A percentile compares a stretch with the other conserved stretches of the same genome.
phyloP scores from a whole-genome alignment of 176 grass and related monocot species.

The Secale cereale region DNA sequence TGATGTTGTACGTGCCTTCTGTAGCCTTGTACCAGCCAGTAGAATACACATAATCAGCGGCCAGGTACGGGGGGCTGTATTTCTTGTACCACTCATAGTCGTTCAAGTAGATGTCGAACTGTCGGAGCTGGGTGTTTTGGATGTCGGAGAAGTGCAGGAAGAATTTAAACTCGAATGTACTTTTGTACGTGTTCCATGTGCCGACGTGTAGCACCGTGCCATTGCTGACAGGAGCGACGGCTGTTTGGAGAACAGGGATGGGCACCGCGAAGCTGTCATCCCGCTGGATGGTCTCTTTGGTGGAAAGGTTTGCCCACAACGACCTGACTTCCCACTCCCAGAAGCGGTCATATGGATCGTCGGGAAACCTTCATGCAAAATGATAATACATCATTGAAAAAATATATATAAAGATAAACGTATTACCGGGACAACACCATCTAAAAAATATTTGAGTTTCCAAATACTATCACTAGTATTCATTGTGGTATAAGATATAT shows the following conservation, averaged over 20 bases:
- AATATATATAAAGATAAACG: too few relatives aligned
- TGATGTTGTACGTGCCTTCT: not conserved
- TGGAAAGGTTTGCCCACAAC: not conserved
- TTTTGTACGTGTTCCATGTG: not conserved
- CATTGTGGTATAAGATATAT: too few relatives aligned
- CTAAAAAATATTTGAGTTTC: too few relatives aligned
- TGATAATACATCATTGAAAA: not conserved
- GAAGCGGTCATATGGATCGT: conserved; percentile 18
- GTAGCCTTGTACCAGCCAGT: too few relatives aligned
- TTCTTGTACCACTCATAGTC: not conserved
- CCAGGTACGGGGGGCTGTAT: not conserved
- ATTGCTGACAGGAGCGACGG: not conserved
- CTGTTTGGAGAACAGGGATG: not conserved
- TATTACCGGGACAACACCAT: too few relatives aligned
- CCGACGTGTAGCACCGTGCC: not conserved
- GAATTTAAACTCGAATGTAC: not conserved
- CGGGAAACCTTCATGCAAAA: conserved; percentile 27
- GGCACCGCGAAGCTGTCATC: not conserved
- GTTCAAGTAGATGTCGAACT: not conserved
- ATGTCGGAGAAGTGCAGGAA: conserved; percentile 21
- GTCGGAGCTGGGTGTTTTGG: not conserved
- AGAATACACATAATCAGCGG: too few relatives aligned
- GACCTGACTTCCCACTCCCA: not conserved
- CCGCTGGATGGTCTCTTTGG: not conserved
- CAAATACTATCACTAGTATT: too few relatives aligned